Percentiles rank a stretch among this genome's conserved stretches.
phyloP scores from a whole-genome alignment of 2,329 filamentous ascomycete species.

The Trichoderma atrobrunneum region DNA sequence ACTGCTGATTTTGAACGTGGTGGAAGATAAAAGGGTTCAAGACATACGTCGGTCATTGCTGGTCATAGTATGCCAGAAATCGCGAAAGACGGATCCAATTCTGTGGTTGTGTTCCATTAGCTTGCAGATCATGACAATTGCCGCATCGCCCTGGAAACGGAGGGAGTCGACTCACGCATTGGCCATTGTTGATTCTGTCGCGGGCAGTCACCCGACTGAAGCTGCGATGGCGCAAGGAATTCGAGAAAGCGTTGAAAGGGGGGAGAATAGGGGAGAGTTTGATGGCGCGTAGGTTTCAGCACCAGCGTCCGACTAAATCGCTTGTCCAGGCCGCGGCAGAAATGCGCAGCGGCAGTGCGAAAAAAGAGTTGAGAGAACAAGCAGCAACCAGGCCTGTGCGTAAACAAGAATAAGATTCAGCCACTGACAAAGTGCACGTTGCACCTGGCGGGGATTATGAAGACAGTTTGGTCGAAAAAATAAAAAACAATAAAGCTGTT shows the following conservation, averaged over 20 bases:
- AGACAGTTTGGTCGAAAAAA: not conserved
- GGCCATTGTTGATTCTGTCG: slow-evolving; percentile 22
- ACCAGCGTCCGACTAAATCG: not conserved
- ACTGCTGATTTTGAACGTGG: not conserved
- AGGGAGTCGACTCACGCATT: slow-evolving; percentile 23
- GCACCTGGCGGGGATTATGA: not conserved
- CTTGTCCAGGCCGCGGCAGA: slow-evolving; percentile 1
- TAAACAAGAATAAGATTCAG: not conserved
- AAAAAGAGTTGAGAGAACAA: not conserved
- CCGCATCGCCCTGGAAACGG: not conserved
- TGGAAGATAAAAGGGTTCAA: not conserved
- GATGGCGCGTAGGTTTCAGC: slow-evolving; percentile 15
- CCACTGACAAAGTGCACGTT: not conserved
- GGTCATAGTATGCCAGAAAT: slow-evolving; percentile 92
- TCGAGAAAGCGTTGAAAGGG: not conserved
- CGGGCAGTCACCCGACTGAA: not conserved
- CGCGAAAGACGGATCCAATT: slow-evolving; percentile 71
- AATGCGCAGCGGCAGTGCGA: not conserved
- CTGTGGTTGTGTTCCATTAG: slow-evolving; percentile 37
- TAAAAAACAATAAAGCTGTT: not conserved
- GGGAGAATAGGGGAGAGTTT: not conserved
- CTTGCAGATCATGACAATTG: not conserved
- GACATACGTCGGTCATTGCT: slow-evolving; percentile 66
- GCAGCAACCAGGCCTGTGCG: slow-evolving; percentile 11
- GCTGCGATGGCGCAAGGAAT: not conserved